phyloP scores from a whole-genome alignment of 257 asterid genomes.

The Ophiorrhiza pumila region DNA sequence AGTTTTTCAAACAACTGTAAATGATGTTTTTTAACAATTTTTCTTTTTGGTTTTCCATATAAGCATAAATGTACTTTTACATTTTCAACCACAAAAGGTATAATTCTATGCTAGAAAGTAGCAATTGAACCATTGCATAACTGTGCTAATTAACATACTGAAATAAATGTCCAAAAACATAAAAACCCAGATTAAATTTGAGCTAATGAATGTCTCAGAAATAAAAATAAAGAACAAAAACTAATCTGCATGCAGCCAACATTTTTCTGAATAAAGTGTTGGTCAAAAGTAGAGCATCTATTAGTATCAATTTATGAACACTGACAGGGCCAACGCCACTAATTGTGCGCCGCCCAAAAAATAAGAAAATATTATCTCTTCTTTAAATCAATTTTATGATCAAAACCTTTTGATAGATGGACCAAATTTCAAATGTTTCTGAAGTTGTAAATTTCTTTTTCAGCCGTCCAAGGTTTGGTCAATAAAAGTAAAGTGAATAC shows the following conservation, averaged over 20 bases:
- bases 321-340: conserved; percentile 9
- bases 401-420: conserved; percentile 24
- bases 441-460: conserved; percentile 8
- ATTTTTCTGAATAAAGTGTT: background rate
- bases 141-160: too few species aligned
- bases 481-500: conserved; percentile 27
- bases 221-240: background rate
- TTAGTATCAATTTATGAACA: too few species aligned
- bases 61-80: too few species aligned
- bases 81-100: too few species aligned
- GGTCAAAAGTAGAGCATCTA: background rate
- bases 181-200: too few species aligned
- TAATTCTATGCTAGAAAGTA: too few species aligned
- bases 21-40: too few species aligned
- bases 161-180: too few species aligned
- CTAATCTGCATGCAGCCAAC: background rate
- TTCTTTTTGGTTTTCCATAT: too few species aligned
- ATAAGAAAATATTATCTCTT: background rate
- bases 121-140: too few species aligned
- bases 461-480: conserved; percentile 32
- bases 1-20: too few species aligned
- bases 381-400: background rate
- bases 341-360: conserved; percentile 24
- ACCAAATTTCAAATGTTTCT: conserved; percentile 21
- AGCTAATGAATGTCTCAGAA: too few species aligned